phyloP scores from a whole-genome alignment of 805 yeast genomes.

The Yamadazyma akitaensis region DNA sequence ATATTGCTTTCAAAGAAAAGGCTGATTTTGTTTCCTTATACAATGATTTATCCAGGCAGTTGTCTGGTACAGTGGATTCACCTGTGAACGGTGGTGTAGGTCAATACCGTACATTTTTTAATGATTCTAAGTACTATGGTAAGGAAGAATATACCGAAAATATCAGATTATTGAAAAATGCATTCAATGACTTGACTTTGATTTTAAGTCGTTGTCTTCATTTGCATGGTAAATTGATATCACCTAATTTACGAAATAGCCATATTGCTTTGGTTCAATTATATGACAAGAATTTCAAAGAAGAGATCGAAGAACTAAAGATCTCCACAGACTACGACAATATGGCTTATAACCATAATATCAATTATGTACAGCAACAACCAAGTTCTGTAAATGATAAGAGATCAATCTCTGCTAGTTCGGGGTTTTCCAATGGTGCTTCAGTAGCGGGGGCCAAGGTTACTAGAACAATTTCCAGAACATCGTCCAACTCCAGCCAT shows the following conservation, averaged over 20 bases:
- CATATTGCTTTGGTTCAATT: conserved; percentile 66
- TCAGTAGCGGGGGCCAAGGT: conserved; percentile 18
- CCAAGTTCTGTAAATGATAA: conserved; percentile 14
- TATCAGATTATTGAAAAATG: conserved; percentile 38
- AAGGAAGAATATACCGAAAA: conserved; percentile 29
- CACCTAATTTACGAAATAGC: conserved; percentile 52
- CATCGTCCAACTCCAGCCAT: conserved; percentile 23
- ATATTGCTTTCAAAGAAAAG: conserved; percentile 50
- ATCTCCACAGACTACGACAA: conserved; percentile 33
- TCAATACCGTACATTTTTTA: conserved; percentile 69
- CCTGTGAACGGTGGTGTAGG: conserved; percentile 94
- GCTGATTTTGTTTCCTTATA: conserved; percentile 47
- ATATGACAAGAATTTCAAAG: conserved; percentile 62
- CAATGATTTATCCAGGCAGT: conserved; percentile 63
- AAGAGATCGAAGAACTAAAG: conserved; percentile 52
- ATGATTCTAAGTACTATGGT: conserved; percentile 32
- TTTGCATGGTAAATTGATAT: conserved; percentile 65
- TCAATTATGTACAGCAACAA: conserved; percentile 16
- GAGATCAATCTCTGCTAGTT: conserved; percentile 17
- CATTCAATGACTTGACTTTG: conserved; percentile 67
- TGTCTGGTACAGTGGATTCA: conserved; percentile 84
- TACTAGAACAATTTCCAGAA: conserved; percentile 21
- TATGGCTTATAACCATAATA: conserved; percentile 22
- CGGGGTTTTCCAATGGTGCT: conserved; percentile 16
- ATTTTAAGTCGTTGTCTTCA: conserved; percentile 62